Evolutionary conservation across 2,329 filamentous ascomycete genomes (phyloP).

Genomic region (Aspergillus fumigatus): DNA sequence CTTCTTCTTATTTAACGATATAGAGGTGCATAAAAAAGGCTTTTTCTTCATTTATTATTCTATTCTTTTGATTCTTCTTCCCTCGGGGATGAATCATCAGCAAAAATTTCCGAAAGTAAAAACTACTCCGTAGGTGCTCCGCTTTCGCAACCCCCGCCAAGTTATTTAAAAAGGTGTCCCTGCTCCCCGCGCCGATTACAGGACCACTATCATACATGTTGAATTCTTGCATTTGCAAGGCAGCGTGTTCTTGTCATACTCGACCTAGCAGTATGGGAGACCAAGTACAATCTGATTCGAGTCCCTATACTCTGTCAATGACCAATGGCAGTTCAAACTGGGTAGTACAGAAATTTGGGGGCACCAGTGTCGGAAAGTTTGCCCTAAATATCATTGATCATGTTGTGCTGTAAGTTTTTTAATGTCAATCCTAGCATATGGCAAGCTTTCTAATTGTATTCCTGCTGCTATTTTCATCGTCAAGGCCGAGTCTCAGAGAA

Average conservation of each 20-base stretch:
- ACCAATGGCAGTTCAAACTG: constrained; percentile 46
- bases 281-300: constrained; percentile 8
- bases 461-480: constrained; percentile 5
- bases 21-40: too few relatives aligned
- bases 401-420: constrained; percentile 57
- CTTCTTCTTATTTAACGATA: not conserved
- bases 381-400: constrained; percentile 68
- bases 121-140: constrained; percentile 14
- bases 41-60: not conserved
- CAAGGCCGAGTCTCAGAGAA: constrained; percentile 57
- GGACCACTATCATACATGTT: constrained; percentile 2
- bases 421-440: not conserved
- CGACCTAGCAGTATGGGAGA: constrained; percentile 14
- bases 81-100: not conserved
- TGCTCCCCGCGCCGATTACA: constrained; percentile 16
- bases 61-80: not conserved
- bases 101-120: constrained; percentile 19
- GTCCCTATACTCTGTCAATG: constrained; percentile 5
- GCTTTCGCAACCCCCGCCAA: constrained; percentile 26
- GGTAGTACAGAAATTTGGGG: constrained; percentile 93
- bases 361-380: constrained; percentile 94
- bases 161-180: constrained; percentile 19
- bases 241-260: constrained; percentile 1
- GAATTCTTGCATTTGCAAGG: constrained; percentile 5
- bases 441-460: not conserved